Evolutionary conservation across 768 basidiomycete genomes (phyloP), one percentile per base, ranked within the genome.

Genomic region (Collybiopsis luxurians): DNA sequence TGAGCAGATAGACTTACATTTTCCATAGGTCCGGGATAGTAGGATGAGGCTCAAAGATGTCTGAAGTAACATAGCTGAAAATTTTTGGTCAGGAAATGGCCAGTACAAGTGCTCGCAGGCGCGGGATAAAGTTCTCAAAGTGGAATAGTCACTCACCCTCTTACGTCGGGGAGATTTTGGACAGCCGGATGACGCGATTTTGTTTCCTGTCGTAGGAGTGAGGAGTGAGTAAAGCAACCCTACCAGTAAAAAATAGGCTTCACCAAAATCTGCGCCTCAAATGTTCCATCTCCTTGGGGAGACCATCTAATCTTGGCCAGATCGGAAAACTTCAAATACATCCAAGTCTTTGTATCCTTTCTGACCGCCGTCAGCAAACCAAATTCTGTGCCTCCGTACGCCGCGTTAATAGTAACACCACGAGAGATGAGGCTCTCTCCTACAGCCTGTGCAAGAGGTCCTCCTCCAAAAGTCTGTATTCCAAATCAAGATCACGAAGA

Each of bases 11-110:
- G 47, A 34, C 59, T 12, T 55, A 79, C 78, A 79, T 65, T 60
- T 70, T 77, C 67, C 73, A 82, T 21, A 76, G 63, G 15, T 69
- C 64, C 2, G 73, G 70, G 5, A 24, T 47, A 15, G 71, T 75
- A 0, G 80, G 77, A 57, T 81, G 80, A 28, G 67, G 70, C 40
- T 73, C 55, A 58, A 75, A 77, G 7, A 78, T 59, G 63, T 80
- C 79, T 2, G 71, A 72, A 12, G 73, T 78, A 1, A 71, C 73
- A 50, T 79, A 80, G 10, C 50, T 28, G 26, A 43, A 5, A 9
- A 19, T 4, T n/a, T 12, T 13, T n/a, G n/a, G 7, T n/a, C 42
- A 23, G n/a, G 15, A 13, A 38, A 44, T 28, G 11, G 40, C 27
- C 13, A 23, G 52, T 23, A 45, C 31, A 10, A 61, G 40, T 15